A percentile compares a stretch with the other conserved stretches of the same genome.
These are phyloP conservation scores for Stenogyne calaminthoides DNA, from an alignment of 305 asterid genomes.

Conservation along the genomic window DNA sequence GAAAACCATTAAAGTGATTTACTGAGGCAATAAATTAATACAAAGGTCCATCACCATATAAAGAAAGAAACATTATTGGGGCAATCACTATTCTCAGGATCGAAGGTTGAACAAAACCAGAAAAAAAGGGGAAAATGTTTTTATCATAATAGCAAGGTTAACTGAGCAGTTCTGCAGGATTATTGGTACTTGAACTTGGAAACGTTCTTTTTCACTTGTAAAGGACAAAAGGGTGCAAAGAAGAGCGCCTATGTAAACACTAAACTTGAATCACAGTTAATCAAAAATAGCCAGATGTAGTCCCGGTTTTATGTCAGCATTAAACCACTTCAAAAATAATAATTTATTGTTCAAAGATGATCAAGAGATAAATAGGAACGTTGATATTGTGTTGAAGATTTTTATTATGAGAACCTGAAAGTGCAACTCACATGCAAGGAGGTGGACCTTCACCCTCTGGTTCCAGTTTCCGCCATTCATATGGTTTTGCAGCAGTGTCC, in stretches of 20 bases:
- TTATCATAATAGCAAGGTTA: not conserved
- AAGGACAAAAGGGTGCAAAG: slow-evolving; percentile 4
- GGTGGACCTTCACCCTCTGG: slow-evolving; percentile 99
- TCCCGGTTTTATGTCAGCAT: not conserved
- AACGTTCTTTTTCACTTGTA: not conserved
- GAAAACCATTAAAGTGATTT: slow-evolving; percentile 15
- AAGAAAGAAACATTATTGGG: not conserved
- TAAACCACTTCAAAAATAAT: not conserved
- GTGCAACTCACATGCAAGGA: slow-evolving; percentile 82
- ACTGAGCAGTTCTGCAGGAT: not conserved
- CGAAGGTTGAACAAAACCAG: slow-evolving; percentile 2
- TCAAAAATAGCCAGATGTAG: not conserved
- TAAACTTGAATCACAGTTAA: not conserved
- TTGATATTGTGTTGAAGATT: not conserved
- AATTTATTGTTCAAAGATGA: slow-evolving; percentile 7
- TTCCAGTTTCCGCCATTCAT: slow-evolving; percentile 99
- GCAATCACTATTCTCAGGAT: not conserved
- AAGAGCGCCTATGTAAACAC: not conserved
- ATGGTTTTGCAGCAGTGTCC: slow-evolving; percentile 99
- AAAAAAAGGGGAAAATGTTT: not conserved
- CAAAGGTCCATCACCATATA: not conserved
- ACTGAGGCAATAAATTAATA: not conserved
- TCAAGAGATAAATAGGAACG: slow-evolving; percentile 6
- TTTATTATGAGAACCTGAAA: slow-evolving; percentile 3
- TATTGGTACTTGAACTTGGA: not conserved